Percentiles rank a stretch among this genome's conserved stretches.
Evolutionary conservation across 148 eudicot genomes (phyloP).

Genomic region (Fallopia convolvulus): DNA sequence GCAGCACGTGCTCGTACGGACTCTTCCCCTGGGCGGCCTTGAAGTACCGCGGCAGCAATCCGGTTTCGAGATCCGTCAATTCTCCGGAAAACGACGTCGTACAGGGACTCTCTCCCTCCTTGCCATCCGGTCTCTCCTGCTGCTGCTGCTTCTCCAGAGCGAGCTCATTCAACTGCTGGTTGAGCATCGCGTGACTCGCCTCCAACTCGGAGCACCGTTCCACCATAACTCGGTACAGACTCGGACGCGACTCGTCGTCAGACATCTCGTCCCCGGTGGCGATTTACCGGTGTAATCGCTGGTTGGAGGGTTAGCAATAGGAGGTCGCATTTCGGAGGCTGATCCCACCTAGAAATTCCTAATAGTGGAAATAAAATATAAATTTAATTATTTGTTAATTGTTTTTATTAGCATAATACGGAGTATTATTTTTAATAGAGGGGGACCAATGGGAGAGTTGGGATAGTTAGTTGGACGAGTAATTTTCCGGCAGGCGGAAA

Average conservation of each 20-base stretch:
- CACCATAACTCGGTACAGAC: constrained; percentile 18
- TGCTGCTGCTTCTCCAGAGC: constrained; percentile 17
- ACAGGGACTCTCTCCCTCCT: not conserved
- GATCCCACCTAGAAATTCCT: not conserved
- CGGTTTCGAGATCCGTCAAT: constrained; percentile 7
- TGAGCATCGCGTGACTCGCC: constrained; percentile 34
- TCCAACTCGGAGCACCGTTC: constrained; percentile 43
- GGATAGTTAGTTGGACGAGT: not conserved
- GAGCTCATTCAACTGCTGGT: constrained; percentile 31
- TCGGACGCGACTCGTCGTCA: constrained; percentile 7
- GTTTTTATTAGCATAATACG: not conserved
- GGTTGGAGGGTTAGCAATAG: not conserved
- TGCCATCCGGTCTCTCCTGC: not conserved
- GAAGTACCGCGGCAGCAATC: constrained; percentile 23
- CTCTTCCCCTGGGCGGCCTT: constrained; percentile 16
- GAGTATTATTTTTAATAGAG: not conserved
- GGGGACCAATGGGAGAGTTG: not conserved
- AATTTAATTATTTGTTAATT: not conserved
- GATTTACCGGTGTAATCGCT: not conserved
- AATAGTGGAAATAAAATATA: not conserved
- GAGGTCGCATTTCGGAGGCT: not conserved
- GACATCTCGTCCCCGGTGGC: constrained; percentile 9
- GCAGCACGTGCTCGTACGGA: constrained; percentile 36
- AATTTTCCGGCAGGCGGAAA: not conserved
- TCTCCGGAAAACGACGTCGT: constrained; percentile 15